Base-by-base conservation (phyloP, 1,284 basidiomycete genomes). In the Lentinula novae-zelandiae region DNA sequence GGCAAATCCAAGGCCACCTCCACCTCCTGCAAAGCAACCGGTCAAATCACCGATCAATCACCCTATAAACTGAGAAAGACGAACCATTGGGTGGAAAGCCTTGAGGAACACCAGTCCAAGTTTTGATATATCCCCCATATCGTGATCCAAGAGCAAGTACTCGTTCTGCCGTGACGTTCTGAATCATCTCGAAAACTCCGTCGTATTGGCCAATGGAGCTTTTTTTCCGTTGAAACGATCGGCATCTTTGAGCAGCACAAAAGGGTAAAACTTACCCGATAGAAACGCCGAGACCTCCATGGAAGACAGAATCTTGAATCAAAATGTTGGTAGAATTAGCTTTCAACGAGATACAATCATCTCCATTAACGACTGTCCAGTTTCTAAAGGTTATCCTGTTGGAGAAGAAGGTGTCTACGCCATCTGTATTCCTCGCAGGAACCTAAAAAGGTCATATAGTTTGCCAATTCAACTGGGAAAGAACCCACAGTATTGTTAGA, bases 241-340 rank as follows among this genome's bases (percentile, higher is more conserved):
- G 33, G 27, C 13, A 46, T 6, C 13, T 5, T 53, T 12, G n/a
- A 8, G 53, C 33, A 13, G n/a, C 54, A 22, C n/a, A 9, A 2
- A 48, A 2, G 17, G 0, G 51, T 17, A 15, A 22, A 5, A 42
- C 49, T 39, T 53, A 70, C 60, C 71, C 72, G 33, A 74, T 72
- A 10, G 74, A 72, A 38, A 75, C 70, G 20, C 74, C 73, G 10
- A 68, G 65, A 2, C 72, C 72, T 20, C 66, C 66, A 55, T 70
- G 66, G 52, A 75, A 73, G 1, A 65, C 62, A 22, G 68, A 71
- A 58, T 75, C 70, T 53, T 73, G 68, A 15, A 75, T 71, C 54
- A 74, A 62, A 15, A 74, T 73, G 57, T 75, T 74, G 9, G 72
- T 71, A 4, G 72, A 72, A 58, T 75, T 75, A n/a, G 72, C 73